Conservation (phyloP, 805 yeast genomes). For the Nakazawaea holstii region DNA sequence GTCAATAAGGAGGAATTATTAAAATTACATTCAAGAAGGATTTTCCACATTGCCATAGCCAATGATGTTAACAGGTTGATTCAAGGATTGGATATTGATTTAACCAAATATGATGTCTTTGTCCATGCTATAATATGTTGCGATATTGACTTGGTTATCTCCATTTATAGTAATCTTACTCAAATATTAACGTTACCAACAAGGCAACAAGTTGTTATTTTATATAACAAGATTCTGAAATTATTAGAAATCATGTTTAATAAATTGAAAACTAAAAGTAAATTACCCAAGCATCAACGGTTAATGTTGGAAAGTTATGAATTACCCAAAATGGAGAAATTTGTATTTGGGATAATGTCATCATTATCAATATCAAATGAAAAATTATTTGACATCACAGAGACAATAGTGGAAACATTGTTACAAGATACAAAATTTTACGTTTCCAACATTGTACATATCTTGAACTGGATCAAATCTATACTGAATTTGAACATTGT, state of each 20-base stretch:
- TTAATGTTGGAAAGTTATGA: neutral
- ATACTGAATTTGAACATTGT: neutral
- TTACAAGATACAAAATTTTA: neutral
- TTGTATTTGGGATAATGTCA: neutral
- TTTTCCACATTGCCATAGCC: neutral
- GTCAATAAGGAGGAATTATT: neutral
- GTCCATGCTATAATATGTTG: neutral
- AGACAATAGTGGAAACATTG: neutral
- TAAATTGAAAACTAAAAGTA: neutral
- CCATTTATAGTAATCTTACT: neutral
- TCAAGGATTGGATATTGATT: neutral
- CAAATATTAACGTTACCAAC: neutral
- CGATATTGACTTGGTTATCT: neutral
- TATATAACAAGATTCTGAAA: neutral
- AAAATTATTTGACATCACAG: neutral
- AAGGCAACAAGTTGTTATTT: neutral
- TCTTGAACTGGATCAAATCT: neutral
- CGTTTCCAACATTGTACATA: neutral
- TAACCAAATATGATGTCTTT: neutral
- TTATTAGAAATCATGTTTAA: neutral
- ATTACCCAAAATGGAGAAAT: neutral
- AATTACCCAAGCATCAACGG: neutral
- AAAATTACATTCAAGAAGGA: neutral
- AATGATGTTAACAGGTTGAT: neutral
- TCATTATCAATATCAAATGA: neutral